Conservation (phyloP, 176 grass and related monocot genomes). For the Eleusine indica region DNA sequence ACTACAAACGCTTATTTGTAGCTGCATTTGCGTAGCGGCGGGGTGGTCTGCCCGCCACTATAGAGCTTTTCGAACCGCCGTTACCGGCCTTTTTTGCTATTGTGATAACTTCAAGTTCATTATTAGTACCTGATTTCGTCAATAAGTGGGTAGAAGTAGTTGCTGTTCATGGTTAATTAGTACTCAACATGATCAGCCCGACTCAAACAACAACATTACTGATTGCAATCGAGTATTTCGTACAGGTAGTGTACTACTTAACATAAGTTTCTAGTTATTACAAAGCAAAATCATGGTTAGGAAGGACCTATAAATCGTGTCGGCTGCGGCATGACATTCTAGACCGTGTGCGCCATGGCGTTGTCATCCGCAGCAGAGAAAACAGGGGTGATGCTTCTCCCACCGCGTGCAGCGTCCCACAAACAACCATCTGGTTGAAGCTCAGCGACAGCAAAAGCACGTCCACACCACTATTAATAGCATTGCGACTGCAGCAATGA, state of each 20-base stretch:
- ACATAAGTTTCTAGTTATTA: slow-evolving; percentile 46
- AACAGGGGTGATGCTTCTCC: slow-evolving; percentile 43
- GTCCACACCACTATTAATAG: slow-evolving; percentile 66
- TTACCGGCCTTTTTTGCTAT: no score
- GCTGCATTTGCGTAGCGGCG: no score
- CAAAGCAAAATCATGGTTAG: slow-evolving; percentile 47
- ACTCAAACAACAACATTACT: no score
- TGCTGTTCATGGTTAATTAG: no score
- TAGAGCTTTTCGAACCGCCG: no score
- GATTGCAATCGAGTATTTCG: not conserved
- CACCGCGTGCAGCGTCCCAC: slow-evolving; percentile 56
- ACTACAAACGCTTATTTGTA: no score
- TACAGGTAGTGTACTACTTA: not conserved
- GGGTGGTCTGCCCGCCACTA: no score
- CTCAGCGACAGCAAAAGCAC: slow-evolving; percentile 58
- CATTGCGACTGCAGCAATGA: slow-evolving; percentile 51
- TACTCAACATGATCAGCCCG: no score
- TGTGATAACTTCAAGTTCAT: no score
- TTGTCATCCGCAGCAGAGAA: slow-evolving; percentile 31
- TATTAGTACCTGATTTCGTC: no score
- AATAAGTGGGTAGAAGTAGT: no score
- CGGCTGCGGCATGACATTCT: slow-evolving; percentile 39
- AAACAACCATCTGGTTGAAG: accelerated
- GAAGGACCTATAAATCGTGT: slow-evolving; percentile 58
- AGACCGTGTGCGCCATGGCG: slow-evolving; percentile 17